A percentile compares a stretch with the other conserved stretches of the same genome.
These are phyloP conservation scores for Cnidoscolus chayamansa DNA, from an alignment of 441 rosid genomes.

Conservation along the genomic window DNA sequence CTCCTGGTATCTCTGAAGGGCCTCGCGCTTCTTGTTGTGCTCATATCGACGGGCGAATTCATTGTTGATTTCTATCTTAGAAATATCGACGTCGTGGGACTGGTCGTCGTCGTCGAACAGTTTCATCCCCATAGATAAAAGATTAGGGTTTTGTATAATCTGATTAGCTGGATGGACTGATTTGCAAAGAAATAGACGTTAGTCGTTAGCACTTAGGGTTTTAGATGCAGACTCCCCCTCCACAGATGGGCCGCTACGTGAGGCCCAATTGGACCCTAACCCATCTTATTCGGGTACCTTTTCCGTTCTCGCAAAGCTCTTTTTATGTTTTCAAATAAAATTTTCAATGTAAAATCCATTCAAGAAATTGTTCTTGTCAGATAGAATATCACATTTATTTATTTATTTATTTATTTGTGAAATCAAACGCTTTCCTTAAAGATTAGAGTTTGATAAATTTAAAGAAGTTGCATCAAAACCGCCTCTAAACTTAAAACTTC, in stretches of 20 bases:
- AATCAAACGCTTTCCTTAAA: no score
- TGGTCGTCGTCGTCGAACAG: slow-evolving; percentile 48
- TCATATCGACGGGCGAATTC: slow-evolving; percentile 48
- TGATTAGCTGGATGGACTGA: neutral
- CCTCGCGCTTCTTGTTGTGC: slow-evolving; percentile 66
- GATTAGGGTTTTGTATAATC: neutral
- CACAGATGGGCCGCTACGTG: neutral
- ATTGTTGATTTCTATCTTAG: slow-evolving; percentile 47
- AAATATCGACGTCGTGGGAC: slow-evolving; percentile 26
- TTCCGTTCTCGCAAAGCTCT: no score
- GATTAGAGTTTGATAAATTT: no score
- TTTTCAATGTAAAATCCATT: no score
- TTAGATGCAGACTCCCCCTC: neutral
- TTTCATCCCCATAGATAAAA: slow-evolving; percentile 34
- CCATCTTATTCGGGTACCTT: no score
- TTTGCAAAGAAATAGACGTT: neutral
- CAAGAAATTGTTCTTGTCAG: no score
- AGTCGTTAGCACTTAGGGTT: neutral
- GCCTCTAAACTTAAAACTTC: no score
- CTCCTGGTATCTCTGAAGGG: slow-evolving; percentile 51
- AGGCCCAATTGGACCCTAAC: neutral
- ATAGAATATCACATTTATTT: no score
- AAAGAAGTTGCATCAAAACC: no score
- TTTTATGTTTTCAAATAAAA: no score
- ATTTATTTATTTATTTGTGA: no score